Evolutionary conservation across 139 green algal genomes (phyloP), one percentile per base, ranked within the genome.

Genomic region (Chlorella ohadii): DNA sequence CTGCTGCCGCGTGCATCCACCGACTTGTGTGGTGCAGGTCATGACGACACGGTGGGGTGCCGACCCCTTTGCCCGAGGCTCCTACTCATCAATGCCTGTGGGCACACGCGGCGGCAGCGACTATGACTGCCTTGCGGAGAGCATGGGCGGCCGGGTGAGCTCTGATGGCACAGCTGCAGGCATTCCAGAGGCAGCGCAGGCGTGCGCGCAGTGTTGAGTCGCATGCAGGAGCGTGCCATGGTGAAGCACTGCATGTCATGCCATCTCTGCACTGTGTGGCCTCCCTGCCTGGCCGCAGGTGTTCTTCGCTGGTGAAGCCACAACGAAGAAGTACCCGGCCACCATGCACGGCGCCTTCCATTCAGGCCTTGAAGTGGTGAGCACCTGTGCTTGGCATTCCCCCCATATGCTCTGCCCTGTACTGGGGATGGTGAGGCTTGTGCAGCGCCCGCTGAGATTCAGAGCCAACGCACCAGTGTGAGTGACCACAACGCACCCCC

Each of bases 271-370:
- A 51, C 44, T 51, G 9, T 9, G 7, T 9, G 44, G 44, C 7
- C 7, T 51, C 7, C 7, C 44, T 51, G 44, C 44, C 44, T 9
- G 7, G 9, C 44, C 9, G 44, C 44, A 85, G 81, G 70, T 98
- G 63, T 98, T 97, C 89, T 98, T 97, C 85, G 95, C 93, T 34
- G 95, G 95, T 0, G 94, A 98, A 89, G 95, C 94, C 38, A 99
- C 97, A n/a, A 97, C 83, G 17, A 71, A 88, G 34, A 94, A 95
- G 85, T 95, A 96, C 87, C 97, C 96, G 3, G 97, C 97, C 68
- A 99, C 97, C 39, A 99, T 99, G 96, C 97, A 99, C 82, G 97
- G 97, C 22, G 97, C 97, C 36, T 98, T 96, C 87, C 65, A 93
- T 31, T 93, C 91, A 0, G 96, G 96, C 0, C 65, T 94, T 57